Evolutionary conservation across 139 green algal species (phyloP).

Genomic region (Chlamydomonas schloesseri): DNA sequence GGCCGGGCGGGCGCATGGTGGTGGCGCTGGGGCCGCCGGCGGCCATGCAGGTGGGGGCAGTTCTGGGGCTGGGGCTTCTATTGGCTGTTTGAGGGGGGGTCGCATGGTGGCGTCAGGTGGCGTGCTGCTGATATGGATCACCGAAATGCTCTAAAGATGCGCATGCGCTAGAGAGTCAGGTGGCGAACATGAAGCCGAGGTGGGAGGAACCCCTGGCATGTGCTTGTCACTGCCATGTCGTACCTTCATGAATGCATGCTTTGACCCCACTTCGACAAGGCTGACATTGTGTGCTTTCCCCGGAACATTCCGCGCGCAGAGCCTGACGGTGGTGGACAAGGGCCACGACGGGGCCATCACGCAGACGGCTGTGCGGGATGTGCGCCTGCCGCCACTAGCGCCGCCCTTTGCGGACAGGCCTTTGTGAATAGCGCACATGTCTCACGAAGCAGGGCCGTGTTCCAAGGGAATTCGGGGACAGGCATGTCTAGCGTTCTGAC

Average conservation of each 20-base stretch:
- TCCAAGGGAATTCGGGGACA: too few species aligned
- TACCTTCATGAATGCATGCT: too few species aligned
- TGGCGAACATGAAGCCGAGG: too few species aligned
- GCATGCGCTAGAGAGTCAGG: too few species aligned
- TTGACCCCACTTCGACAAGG: too few species aligned
- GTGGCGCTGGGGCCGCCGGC: conserved; percentile 75
- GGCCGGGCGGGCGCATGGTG: conserved; percentile 79
- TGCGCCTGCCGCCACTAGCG: conserved; percentile 74
- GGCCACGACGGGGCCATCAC: conserved; percentile 44
- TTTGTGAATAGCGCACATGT: too few species aligned
- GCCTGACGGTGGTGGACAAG: conserved; percentile 76
- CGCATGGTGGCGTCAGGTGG: not conserved
- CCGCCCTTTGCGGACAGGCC: conserved; percentile 8
- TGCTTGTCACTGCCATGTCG: too few species aligned
- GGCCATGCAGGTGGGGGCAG: conserved; percentile 21
- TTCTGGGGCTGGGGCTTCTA: not conserved
- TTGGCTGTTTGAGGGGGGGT: not conserved
- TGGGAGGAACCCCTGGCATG: too few species aligned
- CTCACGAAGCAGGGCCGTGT: too few species aligned
- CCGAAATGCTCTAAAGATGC: too few species aligned
- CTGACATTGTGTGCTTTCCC: too few species aligned
- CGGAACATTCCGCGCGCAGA: conserved; percentile 14
- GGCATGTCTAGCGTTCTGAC: too few species aligned
- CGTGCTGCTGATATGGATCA: not conserved
- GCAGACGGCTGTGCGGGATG: conserved; percentile 57